A percentile compares a stretch with the other conserved stretches of the same genome.
These are phyloP conservation scores for Pelargonium myrrhifolium DNA, from an alignment of 441 rosid genomes.

Conservation along the genomic window DNA sequence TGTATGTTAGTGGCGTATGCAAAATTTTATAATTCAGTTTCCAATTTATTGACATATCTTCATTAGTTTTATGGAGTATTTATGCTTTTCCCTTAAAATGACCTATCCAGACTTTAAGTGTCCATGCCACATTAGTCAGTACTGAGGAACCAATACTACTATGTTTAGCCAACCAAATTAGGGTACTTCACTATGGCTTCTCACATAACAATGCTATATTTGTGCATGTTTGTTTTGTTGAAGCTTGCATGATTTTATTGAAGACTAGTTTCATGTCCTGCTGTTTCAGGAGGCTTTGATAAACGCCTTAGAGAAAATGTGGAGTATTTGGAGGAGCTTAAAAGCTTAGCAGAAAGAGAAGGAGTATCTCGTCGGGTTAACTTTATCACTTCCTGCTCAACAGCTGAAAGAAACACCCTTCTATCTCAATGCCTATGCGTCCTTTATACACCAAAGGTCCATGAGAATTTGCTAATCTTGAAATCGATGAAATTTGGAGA, in stretches of 20 bases:
- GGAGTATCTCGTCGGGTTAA: constrained; percentile 46
- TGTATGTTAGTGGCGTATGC: background rate
- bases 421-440: constrained; percentile 69
- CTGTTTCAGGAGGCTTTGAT: constrained; percentile 71
- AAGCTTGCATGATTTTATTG: background rate
- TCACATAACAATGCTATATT: background rate
- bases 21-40: background rate
- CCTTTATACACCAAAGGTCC: constrained; percentile 76
- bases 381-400: constrained; percentile 75
- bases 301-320: constrained; percentile 73
- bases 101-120: background rate
- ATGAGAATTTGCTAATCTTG: background rate
- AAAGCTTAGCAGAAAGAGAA: constrained; percentile 53
- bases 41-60: background rate
- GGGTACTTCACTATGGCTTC: background rate
- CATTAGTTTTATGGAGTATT: background rate
- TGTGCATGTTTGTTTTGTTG: background rate
- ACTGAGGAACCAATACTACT: background rate
- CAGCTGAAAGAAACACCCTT: constrained; percentile 71
- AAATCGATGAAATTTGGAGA: background rate
- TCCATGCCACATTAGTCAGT: background rate
- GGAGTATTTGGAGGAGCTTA: constrained; percentile 73
- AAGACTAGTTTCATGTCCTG: background rate
- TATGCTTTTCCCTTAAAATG: background rate
- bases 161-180: background rate